phyloP scores from a whole-genome alignment of 192 early-diverging fungal genomes.

The Linnemannia schmuckeri region DNA sequence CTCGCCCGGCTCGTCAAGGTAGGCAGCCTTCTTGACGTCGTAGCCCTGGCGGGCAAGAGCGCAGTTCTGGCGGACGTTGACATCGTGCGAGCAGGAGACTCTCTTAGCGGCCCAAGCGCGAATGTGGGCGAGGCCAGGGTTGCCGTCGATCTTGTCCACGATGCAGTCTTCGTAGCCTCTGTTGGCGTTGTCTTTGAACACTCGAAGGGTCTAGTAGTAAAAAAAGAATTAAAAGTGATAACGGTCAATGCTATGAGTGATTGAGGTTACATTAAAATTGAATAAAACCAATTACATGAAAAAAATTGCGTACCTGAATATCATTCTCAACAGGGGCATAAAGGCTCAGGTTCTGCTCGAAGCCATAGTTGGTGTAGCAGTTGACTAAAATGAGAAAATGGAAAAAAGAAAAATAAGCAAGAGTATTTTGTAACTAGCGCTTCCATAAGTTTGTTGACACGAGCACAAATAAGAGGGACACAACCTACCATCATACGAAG shows the following conservation, averaged over 20 bases:
- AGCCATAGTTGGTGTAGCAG: constrained; percentile 23
- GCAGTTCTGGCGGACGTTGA: constrained; percentile 34
- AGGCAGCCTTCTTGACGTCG: not conserved
- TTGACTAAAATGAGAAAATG: not conserved
- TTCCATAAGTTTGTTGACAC: not conserved
- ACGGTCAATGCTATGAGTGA: not conserved
- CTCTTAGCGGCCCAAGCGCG: constrained; percentile 13
- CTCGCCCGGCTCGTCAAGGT: not conserved
- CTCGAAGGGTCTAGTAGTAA: constrained; percentile 9
- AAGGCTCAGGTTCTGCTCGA: constrained; percentile 20
- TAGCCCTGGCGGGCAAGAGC: constrained; percentile 30
- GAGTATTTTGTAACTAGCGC: too few relatives aligned
- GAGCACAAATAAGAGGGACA: too few relatives aligned
- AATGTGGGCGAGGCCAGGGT: constrained; percentile 11
- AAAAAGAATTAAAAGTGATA: not conserved
- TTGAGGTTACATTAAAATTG: not conserved
- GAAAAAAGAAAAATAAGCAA: too few relatives aligned
- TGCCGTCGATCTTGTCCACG: constrained; percentile 38
- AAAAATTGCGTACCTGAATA: constrained; percentile 17
- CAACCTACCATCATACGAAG: constrained; percentile 20
- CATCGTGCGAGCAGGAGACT: constrained; percentile 34
- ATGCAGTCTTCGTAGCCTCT: constrained; percentile 42
- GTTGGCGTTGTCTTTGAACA: constrained; percentile 2
- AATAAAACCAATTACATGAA: not conserved
- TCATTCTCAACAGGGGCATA: constrained; percentile 28